Evolutionary conservation across 2,329 filamentous ascomycete species (phyloP), one percentile per base, ranked within the genome.

Genomic region (Aspergillus nomiae): DNA sequence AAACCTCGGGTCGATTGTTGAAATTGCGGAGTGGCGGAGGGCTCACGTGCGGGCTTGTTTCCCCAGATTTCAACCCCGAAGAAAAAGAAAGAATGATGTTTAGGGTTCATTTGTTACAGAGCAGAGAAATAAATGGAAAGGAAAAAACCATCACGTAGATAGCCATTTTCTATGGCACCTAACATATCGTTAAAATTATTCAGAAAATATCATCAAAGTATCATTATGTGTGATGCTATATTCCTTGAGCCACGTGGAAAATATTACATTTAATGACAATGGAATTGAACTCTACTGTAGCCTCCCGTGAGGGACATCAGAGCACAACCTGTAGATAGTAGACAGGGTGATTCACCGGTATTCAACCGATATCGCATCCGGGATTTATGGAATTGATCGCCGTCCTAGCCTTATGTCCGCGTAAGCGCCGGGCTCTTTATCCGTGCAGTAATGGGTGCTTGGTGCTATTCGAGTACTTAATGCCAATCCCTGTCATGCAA

Each of bases 1-100:
- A 66, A 63, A 70, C 69, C 69, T 70, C 69, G 69, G 69, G 65
- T 58, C 64, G 61, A 56, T 46, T 46, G 32, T 43, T 43, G 58
- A 54, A 63, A 59, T 62, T 62, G 58, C 48, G 41, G 58, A 62
- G 56, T 38, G 34, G 58, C 53, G 45, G 58, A 63, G 56, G 43
- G 34, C 66, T 70, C 69, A 70, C 69, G 69, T 70, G 69, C 62
- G 56, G 58, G 21, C 19, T 50, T 12, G 11, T 34, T 63, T 64
- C 63, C 62, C 67, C 65, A 64, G 65, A 63, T 41, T 41, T 28
- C 26, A 28, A 28, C 26, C 26, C 26, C 26, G 21, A 24, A 24
- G 21, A 1, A 73, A 34, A 34, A 34, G 10, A 34, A 11, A 34
- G 6, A 34, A 34, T 34, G 32, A 34, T 7, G 32, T 34, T 34